Percentiles rank a stretch among this genome's conserved stretches.
phyloP scores from a whole-genome alignment of 352 stramenopile genomes.

The Phytophthora tentaculata region DNA sequence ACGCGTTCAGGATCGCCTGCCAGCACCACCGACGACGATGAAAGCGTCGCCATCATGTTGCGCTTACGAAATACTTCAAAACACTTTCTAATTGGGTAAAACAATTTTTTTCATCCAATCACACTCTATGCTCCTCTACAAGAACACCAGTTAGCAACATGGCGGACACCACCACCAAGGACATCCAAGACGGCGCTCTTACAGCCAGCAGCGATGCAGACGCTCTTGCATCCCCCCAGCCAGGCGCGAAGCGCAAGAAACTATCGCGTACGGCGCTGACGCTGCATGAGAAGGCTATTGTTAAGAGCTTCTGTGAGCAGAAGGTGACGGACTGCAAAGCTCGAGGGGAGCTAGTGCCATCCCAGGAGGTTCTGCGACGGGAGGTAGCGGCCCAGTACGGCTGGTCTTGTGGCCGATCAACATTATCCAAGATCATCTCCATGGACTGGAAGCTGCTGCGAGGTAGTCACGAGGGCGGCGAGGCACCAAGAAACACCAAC shows the following conservation, averaged over 20 bases:
- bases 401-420: constrained; percentile 72
- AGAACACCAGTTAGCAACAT: constrained; percentile 30
- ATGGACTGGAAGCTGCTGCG: constrained; percentile 70
- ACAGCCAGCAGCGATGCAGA: constrained; percentile 1
- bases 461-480: constrained; percentile 26
- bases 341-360: constrained; percentile 59
- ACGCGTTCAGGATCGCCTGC: constrained; percentile 24
- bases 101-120: constrained; percentile 14
- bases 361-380: constrained; percentile 62
- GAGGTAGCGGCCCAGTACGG: constrained; percentile 64
- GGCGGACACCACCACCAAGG: constrained; percentile 2
- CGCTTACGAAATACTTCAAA: background rate
- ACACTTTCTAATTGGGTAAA: constrained; percentile 13
- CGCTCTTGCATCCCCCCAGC: background rate
- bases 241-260: constrained; percentile 35
- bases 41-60: constrained; percentile 27
- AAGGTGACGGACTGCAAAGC: constrained; percentile 62
- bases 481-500: constrained; percentile 62
- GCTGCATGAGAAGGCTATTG: constrained; percentile 70
- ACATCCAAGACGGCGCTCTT: background rate
- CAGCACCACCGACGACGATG: constrained; percentile 26
- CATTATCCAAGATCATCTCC: constrained; percentile 76
- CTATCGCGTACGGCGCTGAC: constrained; percentile 59
- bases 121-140: constrained; percentile 20
- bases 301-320: constrained; percentile 83